phyloP scores from a whole-genome alignment of 2,329 filamentous ascomycete species.

The Fusarium musae region DNA sequence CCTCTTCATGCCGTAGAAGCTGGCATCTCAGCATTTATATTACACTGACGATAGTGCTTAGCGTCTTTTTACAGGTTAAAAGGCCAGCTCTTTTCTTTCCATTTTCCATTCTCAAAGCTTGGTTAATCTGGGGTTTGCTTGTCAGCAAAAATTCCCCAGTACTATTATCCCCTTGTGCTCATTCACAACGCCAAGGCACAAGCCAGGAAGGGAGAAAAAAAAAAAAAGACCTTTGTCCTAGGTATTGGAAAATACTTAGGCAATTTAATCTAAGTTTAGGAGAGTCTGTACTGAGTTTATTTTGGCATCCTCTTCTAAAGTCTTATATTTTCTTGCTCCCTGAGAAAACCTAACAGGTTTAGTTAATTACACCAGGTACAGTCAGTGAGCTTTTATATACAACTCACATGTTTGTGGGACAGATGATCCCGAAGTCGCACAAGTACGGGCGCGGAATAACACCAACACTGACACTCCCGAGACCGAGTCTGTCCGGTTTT shows the following conservation, averaged over 20 bases:
- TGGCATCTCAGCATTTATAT: background rate
- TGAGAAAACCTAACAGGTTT: background rate
- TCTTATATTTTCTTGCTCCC: too few species aligned
- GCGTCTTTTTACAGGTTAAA: background rate
- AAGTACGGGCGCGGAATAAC: background rate
- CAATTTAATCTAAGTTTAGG: too few species aligned
- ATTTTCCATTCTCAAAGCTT: background rate
- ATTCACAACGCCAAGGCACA: background rate
- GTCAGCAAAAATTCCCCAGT: background rate
- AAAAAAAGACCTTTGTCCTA: too few species aligned
- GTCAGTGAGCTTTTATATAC: background rate
- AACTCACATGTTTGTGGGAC: background rate
- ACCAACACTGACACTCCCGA: background rate
- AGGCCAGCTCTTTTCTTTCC: background rate
- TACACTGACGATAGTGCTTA: background rate
- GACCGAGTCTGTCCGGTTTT: background rate
- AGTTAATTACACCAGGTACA: background rate
- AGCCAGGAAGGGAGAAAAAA: too few species aligned
- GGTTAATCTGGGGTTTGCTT: background rate
- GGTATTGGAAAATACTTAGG: too few species aligned
- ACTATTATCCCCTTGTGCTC: background rate
- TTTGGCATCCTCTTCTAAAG: too few species aligned
- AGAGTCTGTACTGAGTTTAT: too few species aligned
- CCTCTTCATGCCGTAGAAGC: background rate
- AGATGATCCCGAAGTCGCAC: conserved; percentile 1